Base-by-base conservation (phyloP, 2,329 filamentous ascomycete genomes). In the Epichloe gansuensis region DNA sequence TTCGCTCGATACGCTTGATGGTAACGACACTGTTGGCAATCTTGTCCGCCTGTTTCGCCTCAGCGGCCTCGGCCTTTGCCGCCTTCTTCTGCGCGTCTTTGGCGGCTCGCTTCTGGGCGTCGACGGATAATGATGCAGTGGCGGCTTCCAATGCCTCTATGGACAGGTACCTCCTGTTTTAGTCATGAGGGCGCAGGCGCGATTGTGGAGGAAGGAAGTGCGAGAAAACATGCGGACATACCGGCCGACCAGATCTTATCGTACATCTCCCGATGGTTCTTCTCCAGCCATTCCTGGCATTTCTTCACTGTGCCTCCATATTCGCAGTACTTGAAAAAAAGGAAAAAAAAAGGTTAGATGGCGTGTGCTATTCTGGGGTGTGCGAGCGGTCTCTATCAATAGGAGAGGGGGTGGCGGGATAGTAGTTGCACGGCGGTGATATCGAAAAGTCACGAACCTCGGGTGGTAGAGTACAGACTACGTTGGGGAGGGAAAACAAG, bases 61-160 rank as follows among this genome's bases (percentile, higher is more conserved):
- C 91, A 21, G 83, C 85, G 28, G 90, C 85, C 59, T 90, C 88
- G 50, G 93, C 93, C 74, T 95, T 96, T 53, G 90, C 88, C 39
- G 91, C 87, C 73, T 98, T 97, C 77, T 97, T 98, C 63, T 89
- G 85, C 37, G 91, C 90, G 69, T 98, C 93, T 70, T 96, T 96
- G 58, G 89, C 90, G 52, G 91, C 91, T 62, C 91, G 87, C 74
- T 96, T 91, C 69, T 95, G 90, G 50, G 90, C 91, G 57, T 93
- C 89, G 65, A 97, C 74, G 51, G 88, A 93, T 59, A 98, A 83
- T 38, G 87, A 83, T 51, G 88, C 85, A 50, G 95, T 86, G 61
- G 90, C 89, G 57, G 88, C 86, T 69, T 86, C 84, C 58, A 96
- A 74, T 15, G 88, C 86, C 73, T 91, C 88, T 88, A 62, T 56